These are phyloP conservation scores for Colletotrichum neosansevieriae DNA, from an alignment of 2,329 filamentous ascomycete species.

Conservation along the genomic window DNA sequence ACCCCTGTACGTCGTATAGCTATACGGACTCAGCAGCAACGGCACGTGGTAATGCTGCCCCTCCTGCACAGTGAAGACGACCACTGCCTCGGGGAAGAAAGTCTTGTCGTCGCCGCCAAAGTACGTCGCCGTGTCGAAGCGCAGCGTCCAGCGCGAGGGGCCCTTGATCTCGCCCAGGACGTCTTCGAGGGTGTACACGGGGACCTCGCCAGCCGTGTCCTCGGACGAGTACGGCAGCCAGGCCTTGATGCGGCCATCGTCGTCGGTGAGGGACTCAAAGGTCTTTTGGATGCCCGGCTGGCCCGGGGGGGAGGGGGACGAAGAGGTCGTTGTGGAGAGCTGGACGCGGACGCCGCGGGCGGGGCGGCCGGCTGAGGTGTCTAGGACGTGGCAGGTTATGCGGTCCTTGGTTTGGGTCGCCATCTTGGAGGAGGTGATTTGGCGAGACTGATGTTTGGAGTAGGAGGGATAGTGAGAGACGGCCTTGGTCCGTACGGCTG, in stretches of 20 bases:
- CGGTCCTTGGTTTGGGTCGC: slow-evolving; percentile 61
- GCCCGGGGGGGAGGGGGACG: slow-evolving; percentile 47
- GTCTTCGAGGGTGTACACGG: slow-evolving; percentile 69
- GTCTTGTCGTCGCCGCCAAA: slow-evolving; percentile 74
- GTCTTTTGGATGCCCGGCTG: slow-evolving; percentile 55
- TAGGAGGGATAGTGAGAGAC: neutral
- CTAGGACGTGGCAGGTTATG: slow-evolving; percentile 90
- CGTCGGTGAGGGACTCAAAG: slow-evolving; percentile 78
- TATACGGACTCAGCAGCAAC: slow-evolving; percentile 80
- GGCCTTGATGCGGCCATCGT: slow-evolving; percentile 78
- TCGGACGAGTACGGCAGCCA: slow-evolving; percentile 73
- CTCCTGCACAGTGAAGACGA: slow-evolving; percentile 65
- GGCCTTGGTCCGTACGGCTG: too few relatives aligned
- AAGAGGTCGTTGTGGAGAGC: slow-evolving; percentile 62
- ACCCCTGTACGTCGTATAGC: slow-evolving; percentile 85
- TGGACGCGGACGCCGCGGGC: slow-evolving; percentile 75
- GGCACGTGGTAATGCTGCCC: slow-evolving; percentile 84
- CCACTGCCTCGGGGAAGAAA: slow-evolving; percentile 71
- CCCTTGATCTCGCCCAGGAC: slow-evolving; percentile 60
- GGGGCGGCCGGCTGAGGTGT: slow-evolving; percentile 80
- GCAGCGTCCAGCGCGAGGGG: slow-evolving; percentile 73
- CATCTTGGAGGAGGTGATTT: neutral
- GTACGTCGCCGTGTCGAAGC: slow-evolving; percentile 79
- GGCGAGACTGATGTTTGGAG: neutral
- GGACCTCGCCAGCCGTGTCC: slow-evolving; percentile 65